Conservation (phyloP, 371 early-diverging fungal genomes). For the Rhizopus stolonifer region DNA sequence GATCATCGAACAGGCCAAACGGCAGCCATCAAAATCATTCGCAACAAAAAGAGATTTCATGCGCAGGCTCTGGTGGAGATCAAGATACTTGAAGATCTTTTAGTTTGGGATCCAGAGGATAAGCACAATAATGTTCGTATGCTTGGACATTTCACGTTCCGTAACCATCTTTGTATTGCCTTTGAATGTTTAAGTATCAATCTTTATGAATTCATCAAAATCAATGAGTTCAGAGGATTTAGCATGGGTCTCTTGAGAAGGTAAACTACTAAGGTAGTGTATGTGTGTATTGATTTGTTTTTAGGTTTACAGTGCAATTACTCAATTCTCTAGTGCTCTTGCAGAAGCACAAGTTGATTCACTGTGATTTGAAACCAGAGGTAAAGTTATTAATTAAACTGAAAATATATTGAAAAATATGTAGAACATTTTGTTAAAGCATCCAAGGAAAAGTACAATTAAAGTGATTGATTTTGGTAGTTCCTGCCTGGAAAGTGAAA, state of each 20-base stretch:
- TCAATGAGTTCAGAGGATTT: slow-evolving; percentile 79
- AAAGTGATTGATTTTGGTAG: slow-evolving; percentile 96
- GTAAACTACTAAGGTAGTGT: slow-evolving; percentile 8
- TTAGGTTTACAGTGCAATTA: slow-evolving; percentile 71
- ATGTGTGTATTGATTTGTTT: neutral
- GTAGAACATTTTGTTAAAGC: slow-evolving; percentile 64
- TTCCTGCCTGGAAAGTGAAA: slow-evolving; percentile 73
- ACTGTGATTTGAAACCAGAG: slow-evolving; percentile 93
- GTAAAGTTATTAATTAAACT: too few species aligned
- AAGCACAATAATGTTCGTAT: slow-evolving; percentile 71
- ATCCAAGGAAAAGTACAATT: slow-evolving; percentile 58
- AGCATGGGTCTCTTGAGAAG: slow-evolving; percentile 64
- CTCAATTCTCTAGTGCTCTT: slow-evolving; percentile 70
- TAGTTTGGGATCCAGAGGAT: slow-evolving; percentile 64
- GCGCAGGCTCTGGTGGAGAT: slow-evolving; percentile 87
- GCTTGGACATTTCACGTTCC: slow-evolving; percentile 79
- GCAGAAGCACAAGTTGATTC: slow-evolving; percentile 67
- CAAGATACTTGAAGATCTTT: slow-evolving; percentile 70
- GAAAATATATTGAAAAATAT: too few species aligned
- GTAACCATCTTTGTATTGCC: slow-evolving; percentile 87
- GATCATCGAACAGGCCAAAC: slow-evolving; percentile 73
- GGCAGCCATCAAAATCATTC: slow-evolving; percentile 88
- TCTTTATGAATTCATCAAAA: slow-evolving; percentile 88
- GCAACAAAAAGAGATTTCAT: slow-evolving; percentile 86
- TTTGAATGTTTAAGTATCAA: slow-evolving; percentile 88